phyloP scores from a whole-genome alignment of 148 eudicot genomes.

The Persicaria tinctoria region DNA sequence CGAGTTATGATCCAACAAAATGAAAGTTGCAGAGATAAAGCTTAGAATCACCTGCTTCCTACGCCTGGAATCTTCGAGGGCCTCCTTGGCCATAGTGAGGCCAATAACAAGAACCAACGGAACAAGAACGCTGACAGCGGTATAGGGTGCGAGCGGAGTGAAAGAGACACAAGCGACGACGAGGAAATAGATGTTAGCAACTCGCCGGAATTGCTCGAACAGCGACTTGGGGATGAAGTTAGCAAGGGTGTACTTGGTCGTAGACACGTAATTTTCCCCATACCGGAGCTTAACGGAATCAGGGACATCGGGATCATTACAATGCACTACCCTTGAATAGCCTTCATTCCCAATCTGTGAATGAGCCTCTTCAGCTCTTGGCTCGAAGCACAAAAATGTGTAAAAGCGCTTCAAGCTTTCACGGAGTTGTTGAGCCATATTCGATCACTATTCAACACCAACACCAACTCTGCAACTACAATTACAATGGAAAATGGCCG shows the following conservation, averaged over 20 bases:
- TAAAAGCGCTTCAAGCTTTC: not conserved
- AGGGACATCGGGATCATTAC: slow-evolving; percentile 12
- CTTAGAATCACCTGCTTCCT: slow-evolving; percentile 3
- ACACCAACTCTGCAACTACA: too few species aligned
- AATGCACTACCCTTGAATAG: slow-evolving; percentile 12
- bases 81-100: slow-evolving; percentile 11
- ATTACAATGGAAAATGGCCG: not conserved
- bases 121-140: slow-evolving; percentile 13
- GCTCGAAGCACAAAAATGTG: slow-evolving; percentile 8
- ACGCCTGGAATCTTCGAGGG: slow-evolving; percentile 13
- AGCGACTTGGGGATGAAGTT: slow-evolving; percentile 12
- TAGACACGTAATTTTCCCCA: slow-evolving; percentile 7
- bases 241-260: slow-evolving; percentile 7
- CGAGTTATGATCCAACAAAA: not conserved
- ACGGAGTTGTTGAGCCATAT: not conserved
- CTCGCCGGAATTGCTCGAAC: slow-evolving; percentile 14
- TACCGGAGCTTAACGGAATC: not conserved
- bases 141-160: slow-evolving; percentile 12
- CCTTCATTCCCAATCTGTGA: slow-evolving; percentile 12
- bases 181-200: slow-evolving; percentile 13
- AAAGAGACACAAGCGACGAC: slow-evolving; percentile 14
- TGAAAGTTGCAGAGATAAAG: not conserved
- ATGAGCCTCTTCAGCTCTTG: not conserved
- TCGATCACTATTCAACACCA: too few species aligned
- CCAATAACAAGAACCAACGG: slow-evolving; percentile 8